Percentiles rank a stretch among this genome's conserved stretches.
phyloP scores from a whole-genome alignment of 768 basidiomycete species.

The Infundibulicybe gibba region DNA sequence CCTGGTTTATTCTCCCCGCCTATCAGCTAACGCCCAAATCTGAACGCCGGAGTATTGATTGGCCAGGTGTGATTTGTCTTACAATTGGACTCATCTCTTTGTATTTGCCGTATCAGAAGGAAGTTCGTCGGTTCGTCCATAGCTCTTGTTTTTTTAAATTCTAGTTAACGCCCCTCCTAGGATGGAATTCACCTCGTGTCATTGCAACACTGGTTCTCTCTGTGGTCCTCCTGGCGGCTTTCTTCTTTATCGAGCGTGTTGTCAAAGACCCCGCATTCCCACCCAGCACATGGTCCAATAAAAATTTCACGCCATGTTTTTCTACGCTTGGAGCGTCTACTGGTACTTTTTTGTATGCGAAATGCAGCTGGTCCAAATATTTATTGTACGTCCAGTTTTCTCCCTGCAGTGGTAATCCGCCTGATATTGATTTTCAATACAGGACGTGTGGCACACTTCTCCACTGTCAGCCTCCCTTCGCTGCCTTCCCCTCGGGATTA shows the following conservation, averaged over 20 bases:
- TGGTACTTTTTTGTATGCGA: slow-evolving; percentile 28
- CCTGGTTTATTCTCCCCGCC: slow-evolving; percentile 10
- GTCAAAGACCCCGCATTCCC: slow-evolving; percentile 18
- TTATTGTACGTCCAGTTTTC: slow-evolving; percentile 14
- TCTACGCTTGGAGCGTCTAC: slow-evolving; percentile 14
- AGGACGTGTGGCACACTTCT: slow-evolving; percentile 28
- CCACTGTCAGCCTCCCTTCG: slow-evolving; percentile 28
- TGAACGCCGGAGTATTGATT: slow-evolving; percentile 8
- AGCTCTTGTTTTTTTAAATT: neutral
- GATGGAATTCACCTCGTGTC: slow-evolving; percentile 41
- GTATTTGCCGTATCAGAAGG: slow-evolving; percentile 36
- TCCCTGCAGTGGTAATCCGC: neutral
- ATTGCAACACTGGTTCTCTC: slow-evolving; percentile 40
- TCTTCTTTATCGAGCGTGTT: slow-evolving; percentile 42
- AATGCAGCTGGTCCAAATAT: slow-evolving; percentile 18
- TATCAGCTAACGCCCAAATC: neutral
- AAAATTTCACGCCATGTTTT: slow-evolving; percentile 28
- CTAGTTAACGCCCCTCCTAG: slow-evolving; percentile 11
- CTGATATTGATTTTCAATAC: slow-evolving; percentile 13
- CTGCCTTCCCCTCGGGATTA: slow-evolving; percentile 14
- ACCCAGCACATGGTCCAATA: slow-evolving; percentile 32
- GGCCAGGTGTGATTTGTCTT: slow-evolving; percentile 9
- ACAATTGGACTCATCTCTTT: slow-evolving; percentile 21
- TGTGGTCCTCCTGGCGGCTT: slow-evolving; percentile 27
- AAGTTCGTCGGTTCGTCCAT: slow-evolving; percentile 18